phyloP scores from a whole-genome alignment of 257 asterid species.

The Leptodermis oblonga region DNA sequence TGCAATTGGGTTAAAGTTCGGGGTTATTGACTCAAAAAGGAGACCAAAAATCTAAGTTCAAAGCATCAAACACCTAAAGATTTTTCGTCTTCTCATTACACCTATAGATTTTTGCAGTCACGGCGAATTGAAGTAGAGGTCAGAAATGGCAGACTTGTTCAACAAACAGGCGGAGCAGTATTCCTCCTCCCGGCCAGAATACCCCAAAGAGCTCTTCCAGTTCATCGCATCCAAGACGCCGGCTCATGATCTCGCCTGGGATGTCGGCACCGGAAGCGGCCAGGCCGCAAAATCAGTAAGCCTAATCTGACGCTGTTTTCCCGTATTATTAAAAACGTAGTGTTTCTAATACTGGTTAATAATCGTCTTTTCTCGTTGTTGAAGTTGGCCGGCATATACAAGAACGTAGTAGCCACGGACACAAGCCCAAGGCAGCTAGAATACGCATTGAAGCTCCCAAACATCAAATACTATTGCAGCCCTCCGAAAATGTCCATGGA shows the following conservation, averaged over 20 bases:
- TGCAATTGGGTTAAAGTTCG: too few relatives aligned
- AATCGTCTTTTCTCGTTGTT: neutral
- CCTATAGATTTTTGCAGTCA: too few relatives aligned
- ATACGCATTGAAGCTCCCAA: slow-evolving; percentile 48
- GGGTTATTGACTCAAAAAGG: too few relatives aligned
- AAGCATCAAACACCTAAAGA: too few relatives aligned
- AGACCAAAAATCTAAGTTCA: too few relatives aligned
- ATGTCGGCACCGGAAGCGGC: slow-evolving; percentile 74
- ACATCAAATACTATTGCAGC: slow-evolving; percentile 53
- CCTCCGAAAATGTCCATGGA: slow-evolving; percentile 50
- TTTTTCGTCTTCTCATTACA: too few relatives aligned
- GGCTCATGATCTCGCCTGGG: slow-evolving; percentile 59
- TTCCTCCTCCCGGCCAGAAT: slow-evolving; percentile 40
- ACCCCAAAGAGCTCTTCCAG: slow-evolving; percentile 53
- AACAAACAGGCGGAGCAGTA: slow-evolving; percentile 33
- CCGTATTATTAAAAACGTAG: too few relatives aligned
- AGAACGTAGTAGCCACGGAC: slow-evolving; percentile 64
- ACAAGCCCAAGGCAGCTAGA: slow-evolving; percentile 66
- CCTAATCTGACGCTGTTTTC: too few relatives aligned
- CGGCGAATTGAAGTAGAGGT: too few relatives aligned
- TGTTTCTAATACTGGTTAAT: too few relatives aligned
- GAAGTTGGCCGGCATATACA: slow-evolving; percentile 56
- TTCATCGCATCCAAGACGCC: slow-evolving; percentile 63
- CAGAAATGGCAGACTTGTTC: slow-evolving; percentile 56
- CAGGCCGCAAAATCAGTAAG: slow-evolving; percentile 61